These are phyloP conservation scores for Ormosia emarginata DNA, from an alignment of 306 rosid genomes.

Conservation along the genomic window DNA sequence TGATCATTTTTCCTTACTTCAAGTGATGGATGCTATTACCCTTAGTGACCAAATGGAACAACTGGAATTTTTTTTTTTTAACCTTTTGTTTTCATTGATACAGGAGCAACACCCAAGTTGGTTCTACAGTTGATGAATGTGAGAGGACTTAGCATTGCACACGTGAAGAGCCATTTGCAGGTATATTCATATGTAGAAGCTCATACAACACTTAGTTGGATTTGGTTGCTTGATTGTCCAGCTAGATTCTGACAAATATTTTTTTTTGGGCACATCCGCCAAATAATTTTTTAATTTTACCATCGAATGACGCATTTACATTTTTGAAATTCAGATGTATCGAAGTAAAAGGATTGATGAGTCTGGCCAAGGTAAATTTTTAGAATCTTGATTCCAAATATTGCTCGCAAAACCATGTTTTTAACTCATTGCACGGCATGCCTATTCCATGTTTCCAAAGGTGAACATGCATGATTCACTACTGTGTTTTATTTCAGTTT, in stretches of 20 bases:
- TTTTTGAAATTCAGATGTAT: constrained; percentile 58
- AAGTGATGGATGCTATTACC: too few relatives aligned
- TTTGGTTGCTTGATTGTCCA: background rate
- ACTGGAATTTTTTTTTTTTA: background rate
- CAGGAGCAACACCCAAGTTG: constrained; percentile 99
- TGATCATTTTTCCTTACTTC: too few relatives aligned
- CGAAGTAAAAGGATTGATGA: constrained; percentile 88
- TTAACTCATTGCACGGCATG: background rate
- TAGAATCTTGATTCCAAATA: background rate
- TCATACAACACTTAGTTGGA: background rate
- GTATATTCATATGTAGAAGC: constrained; percentile 16
- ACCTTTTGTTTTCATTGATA: background rate
- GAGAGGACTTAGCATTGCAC: constrained; percentile 87
- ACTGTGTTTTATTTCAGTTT: constrained; percentile 41
- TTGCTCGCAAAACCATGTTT: constrained; percentile 1
- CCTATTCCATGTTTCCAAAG: constrained; percentile 9
- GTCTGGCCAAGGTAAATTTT: constrained; percentile 72
- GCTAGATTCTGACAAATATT: background rate
- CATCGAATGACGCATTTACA: background rate
- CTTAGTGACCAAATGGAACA: background rate
- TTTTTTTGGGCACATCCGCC: background rate
- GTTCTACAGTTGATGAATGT: constrained; percentile 88
- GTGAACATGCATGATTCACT: background rate
- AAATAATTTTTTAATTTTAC: background rate
- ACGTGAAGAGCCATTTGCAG: constrained; percentile 96